Evolutionary conservation across 2,329 filamentous ascomycete species (phyloP).

Genomic region (Pezicula carpinea): DNA sequence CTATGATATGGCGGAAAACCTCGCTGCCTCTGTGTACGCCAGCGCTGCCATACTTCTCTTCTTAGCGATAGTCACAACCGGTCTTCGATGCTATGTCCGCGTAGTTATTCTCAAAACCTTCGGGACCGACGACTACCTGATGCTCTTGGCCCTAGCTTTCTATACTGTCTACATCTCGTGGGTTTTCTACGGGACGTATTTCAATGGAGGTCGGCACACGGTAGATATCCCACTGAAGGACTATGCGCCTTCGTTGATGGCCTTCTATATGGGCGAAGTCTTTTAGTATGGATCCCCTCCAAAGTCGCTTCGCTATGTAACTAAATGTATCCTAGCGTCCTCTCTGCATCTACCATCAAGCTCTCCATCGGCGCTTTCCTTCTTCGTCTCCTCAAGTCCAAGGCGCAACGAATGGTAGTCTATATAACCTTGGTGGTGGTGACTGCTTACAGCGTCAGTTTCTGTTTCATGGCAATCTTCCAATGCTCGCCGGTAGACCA

Average conservation of each 20-base stretch:
- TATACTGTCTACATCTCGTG: not conserved
- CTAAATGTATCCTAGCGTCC: not conserved
- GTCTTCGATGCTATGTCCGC: not conserved
- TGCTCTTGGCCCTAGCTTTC: slow-evolving; percentile 1
- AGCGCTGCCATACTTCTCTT: not conserved
- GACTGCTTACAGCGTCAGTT: not conserved
- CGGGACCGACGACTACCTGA: slow-evolving; percentile 2
- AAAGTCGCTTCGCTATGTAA: not conserved
- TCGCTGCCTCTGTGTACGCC: not conserved
- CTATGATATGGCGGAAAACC: not conserved
- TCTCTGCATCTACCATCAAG: not conserved
- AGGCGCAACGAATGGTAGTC: not conserved
- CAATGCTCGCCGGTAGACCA: slow-evolving; percentile 1
- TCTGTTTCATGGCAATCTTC: slow-evolving; percentile 1
- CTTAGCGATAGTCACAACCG: not conserved
- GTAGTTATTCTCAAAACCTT: not conserved
- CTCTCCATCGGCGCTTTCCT: slow-evolving; percentile 3
- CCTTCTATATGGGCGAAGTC: slow-evolving; percentile 4
- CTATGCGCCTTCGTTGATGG: not conserved
- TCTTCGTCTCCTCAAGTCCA: not conserved
- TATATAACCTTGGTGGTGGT: slow-evolving; percentile 1
- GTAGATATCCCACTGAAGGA: not conserved
- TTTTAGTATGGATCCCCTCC: not conserved
- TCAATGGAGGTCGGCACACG: slow-evolving; percentile 1
- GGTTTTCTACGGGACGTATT: not conserved